Conservation (phyloP, 306 rosid genomes). For the Rosa persica region DNA sequence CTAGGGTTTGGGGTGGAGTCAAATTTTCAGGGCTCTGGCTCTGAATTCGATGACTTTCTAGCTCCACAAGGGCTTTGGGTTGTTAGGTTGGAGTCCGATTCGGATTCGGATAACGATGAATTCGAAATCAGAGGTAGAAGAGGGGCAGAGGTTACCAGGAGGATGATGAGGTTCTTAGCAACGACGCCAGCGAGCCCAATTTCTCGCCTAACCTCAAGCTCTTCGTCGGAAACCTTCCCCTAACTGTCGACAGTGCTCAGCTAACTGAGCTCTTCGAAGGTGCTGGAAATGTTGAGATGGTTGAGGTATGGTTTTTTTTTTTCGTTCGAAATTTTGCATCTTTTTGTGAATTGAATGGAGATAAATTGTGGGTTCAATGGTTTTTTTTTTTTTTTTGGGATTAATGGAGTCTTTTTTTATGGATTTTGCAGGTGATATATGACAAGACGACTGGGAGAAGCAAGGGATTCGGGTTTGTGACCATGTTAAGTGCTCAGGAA, state of each 20-base stretch:
- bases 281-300: conserved; percentile 73
- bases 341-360: not conserved
- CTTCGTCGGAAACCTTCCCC: conserved; percentile 88
- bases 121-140: conserved; percentile 17
- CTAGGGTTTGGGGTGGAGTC: conserved; percentile 37
- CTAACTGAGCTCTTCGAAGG: conserved; percentile 70
- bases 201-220: conserved; percentile 63
- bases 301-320: conserved; percentile 55
- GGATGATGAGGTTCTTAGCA: conserved; percentile 19
- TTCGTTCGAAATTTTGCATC: not conserved
- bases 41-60: conserved; percentile 26
- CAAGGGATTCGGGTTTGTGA: conserved; percentile 93
- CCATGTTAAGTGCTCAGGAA: conserved; percentile 72
- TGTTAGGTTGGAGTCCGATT: conserved; percentile 56
- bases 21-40: conserved; percentile 25
- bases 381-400: not conserved
- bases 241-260: too few relatives aligned
- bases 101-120: conserved; percentile 48
- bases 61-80: conserved; percentile 50
- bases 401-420: not conserved
- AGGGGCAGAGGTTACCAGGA: too few relatives aligned
- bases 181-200: conserved; percentile 26
- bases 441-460: conserved; percentile 85
- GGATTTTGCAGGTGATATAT: conserved; percentile 61
- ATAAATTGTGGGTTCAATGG: not conserved